These are phyloP conservation scores for Leishmania braziliensis DNA, from an alignment of 208 protist species.

Conservation along the genomic window DNA sequence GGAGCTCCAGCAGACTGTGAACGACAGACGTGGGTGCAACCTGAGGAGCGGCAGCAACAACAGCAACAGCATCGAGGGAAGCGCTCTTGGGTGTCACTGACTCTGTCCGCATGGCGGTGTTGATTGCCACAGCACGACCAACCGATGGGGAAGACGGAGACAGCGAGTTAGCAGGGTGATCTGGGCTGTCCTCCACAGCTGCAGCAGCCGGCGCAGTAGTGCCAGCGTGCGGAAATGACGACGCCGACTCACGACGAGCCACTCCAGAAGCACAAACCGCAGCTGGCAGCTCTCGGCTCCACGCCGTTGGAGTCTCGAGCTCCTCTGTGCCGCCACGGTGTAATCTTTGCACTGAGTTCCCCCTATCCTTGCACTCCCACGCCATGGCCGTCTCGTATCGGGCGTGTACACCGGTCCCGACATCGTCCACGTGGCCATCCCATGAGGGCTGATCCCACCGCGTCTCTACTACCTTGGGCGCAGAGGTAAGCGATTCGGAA, in stretches of 20 bases:
- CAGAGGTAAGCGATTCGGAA: background rate
- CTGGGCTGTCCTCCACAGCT: background rate
- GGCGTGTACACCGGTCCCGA: background rate
- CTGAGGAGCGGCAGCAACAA: background rate
- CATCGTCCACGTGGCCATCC: background rate
- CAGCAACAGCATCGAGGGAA: background rate
- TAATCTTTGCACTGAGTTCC: background rate
- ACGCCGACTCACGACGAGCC: background rate
- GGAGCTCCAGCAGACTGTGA: constrained; percentile 12
- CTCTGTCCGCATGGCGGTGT: background rate
- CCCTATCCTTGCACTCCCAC: background rate
- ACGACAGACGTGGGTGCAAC: background rate
- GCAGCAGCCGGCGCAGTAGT: background rate
- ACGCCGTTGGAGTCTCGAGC: background rate
- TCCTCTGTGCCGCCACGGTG: background rate
- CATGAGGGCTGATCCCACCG: background rate
- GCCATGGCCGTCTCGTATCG: background rate
- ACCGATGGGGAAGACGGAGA: background rate
- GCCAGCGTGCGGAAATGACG: background rate
- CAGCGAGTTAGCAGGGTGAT: background rate
- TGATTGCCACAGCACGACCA: background rate
- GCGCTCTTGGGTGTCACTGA: background rate
- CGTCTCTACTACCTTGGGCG: background rate
- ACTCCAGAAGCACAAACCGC: background rate
- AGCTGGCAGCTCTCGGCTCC: background rate